A percentile compares a stretch with the other conserved stretches of the same genome.
phyloP scores from a whole-genome alignment of 1,284 basidiomycete species.

The Austroboletus niveus region DNA sequence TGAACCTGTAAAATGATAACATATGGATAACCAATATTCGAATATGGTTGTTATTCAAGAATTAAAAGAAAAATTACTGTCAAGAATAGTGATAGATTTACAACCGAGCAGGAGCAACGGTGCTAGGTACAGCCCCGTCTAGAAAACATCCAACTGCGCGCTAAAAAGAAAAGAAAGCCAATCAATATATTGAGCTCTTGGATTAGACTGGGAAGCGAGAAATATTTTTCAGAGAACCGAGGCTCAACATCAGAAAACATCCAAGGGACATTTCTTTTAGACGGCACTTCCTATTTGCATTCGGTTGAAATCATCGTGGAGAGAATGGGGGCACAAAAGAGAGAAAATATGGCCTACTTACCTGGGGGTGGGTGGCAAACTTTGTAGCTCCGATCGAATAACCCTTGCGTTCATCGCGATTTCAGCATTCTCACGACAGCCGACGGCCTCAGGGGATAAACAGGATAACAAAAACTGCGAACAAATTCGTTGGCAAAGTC shows the following conservation, averaged over 20 bases:
- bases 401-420: slow-evolving; percentile 22
- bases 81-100: no score
- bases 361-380: not conserved
- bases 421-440: slow-evolving; percentile 36
- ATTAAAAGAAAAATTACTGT: no score
- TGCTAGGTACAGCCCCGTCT: no score
- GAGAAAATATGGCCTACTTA: not conserved
- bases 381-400: slow-evolving; percentile 33
- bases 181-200: not conserved
- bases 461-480: slow-evolving; percentile 32
- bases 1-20: no score
- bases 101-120: no score
- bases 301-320: slow-evolving; percentile 52
- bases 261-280: slow-evolving; percentile 43
- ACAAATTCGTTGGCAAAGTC: slow-evolving; percentile 18
- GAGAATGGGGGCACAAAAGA: not conserved
- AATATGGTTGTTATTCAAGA: no score
- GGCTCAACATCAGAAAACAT: slow-evolving; percentile 45
- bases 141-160: no score
- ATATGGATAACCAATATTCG: no score
- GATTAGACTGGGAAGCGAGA: no score
- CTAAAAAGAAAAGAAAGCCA: no score
- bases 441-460: slow-evolving; percentile 34
- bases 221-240: slow-evolving; percentile 53
- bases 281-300: slow-evolving; percentile 68